Evolutionary conservation across 139 green algal species (phyloP).

Genomic region (Chlamydomonas schloesseri): DNA sequence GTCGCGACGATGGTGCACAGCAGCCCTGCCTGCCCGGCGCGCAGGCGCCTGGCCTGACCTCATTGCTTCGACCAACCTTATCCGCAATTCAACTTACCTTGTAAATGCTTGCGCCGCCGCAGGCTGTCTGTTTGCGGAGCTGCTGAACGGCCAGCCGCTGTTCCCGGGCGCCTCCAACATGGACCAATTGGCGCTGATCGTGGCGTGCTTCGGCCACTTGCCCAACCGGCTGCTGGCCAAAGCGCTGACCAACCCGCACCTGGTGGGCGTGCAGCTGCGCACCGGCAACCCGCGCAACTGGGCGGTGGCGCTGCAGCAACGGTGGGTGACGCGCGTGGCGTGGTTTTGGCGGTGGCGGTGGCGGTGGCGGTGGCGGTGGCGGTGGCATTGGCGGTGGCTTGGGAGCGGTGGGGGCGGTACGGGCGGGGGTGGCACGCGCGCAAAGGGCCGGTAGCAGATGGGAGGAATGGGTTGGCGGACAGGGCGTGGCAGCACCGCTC

Average conservation of each 20-base stretch:
- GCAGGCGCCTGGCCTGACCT: too few relatives aligned
- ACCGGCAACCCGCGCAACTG: conserved; percentile 38
- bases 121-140: conserved; percentile 96
- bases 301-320: conserved; percentile 37
- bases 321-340: neutral
- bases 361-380: too few relatives aligned
- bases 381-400: too few relatives aligned
- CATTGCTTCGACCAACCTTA: too few relatives aligned
- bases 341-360: neutral
- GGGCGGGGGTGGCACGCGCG: too few relatives aligned
- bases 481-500: too few relatives aligned
- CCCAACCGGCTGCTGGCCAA: conserved; percentile 46
- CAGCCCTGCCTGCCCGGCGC: too few relatives aligned
- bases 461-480: too few relatives aligned
- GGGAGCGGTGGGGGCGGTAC: too few relatives aligned
- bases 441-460: too few relatives aligned
- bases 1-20: too few relatives aligned
- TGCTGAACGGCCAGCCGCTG: conserved; percentile 89
- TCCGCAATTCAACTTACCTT: too few relatives aligned
- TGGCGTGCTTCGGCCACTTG: conserved; percentile 38
- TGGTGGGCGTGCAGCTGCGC: conserved; percentile 25
- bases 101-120: conserved; percentile 61
- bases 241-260: conserved; percentile 40
- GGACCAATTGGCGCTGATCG: conserved; percentile 42
- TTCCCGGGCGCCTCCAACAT: conserved; percentile 71